A percentile compares a stretch with the other conserved stretches of the same genome.
Conservation (phyloP, 768 basidiomycete genomes). For the Pisolithus microcarpus region DNA sequence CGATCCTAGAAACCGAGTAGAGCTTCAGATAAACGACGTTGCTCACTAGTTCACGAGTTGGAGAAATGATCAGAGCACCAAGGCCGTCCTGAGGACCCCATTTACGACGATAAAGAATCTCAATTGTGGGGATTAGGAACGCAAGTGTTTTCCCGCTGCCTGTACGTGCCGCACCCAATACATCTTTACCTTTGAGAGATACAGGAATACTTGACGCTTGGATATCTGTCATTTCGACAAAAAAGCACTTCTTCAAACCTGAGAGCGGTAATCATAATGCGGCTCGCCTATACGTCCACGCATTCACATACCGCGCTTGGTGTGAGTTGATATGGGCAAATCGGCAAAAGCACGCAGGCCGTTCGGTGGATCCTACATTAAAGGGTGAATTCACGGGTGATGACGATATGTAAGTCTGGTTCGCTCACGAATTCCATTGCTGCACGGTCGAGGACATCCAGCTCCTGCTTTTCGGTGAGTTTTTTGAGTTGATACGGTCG, state of each 20-base stretch:
- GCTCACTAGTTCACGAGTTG: constrained; percentile 85
- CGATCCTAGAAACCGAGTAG: constrained; percentile 2
- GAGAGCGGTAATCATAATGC: constrained; percentile 3
- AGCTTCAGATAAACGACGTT: neutral
- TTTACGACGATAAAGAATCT: constrained; percentile 54
- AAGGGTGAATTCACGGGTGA: constrained; percentile 11
- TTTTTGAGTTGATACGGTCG: constrained; percentile 34
- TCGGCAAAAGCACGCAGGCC: constrained; percentile 54
- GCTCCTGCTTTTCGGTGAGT: constrained; percentile 40
- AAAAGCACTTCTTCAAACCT: constrained; percentile 86
- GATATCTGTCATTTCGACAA: constrained; percentile 81
- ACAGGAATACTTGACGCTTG: constrained; percentile 55
- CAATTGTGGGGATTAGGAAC: constrained; percentile 61
- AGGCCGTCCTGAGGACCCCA: constrained; percentile 72
- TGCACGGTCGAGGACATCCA: constrained; percentile 43
- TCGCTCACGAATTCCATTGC: constrained; percentile 45
- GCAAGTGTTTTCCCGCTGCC: constrained; percentile 73
- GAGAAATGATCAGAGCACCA: constrained; percentile 89
- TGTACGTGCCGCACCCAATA: constrained; percentile 63
- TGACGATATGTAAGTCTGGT: neutral
- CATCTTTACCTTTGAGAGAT: constrained; percentile 55
- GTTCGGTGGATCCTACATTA: constrained; percentile 40
- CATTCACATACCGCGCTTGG: constrained; percentile 55
- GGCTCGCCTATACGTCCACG: neutral
- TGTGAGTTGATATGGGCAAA: constrained; percentile 70